Evolutionary conservation across 1,284 basidiomycete genomes (phyloP), one percentile per base, ranked within the genome.

Genomic region (Austropuccinia psidii): DNA sequence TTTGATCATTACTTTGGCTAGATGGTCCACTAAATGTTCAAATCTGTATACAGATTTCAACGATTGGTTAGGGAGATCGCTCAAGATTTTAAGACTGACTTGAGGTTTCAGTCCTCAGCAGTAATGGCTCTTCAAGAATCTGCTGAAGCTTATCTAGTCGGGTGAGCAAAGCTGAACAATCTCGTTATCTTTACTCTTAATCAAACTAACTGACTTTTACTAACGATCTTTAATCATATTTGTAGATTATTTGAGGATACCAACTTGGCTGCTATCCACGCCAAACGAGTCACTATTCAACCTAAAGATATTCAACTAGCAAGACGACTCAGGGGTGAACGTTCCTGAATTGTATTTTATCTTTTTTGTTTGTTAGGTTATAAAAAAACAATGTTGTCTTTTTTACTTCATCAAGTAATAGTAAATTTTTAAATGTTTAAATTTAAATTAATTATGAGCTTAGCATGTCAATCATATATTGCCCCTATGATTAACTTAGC

Each of bases 71-170:
- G 92, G 75, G 93, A 97, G 82, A 91, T 96, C 75, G 90, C 93
- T 4, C 77, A 87, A 79, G 90, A 93, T 21, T 77, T 76, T 50
- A 77, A 79, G 29, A 76, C 76, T 7, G 74, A 77, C 15, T 82
- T 96, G 72, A 85, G 93, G 60, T 97, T 93, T 93, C 93, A 97
- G 81, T 90, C 87, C 75, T 90, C 90, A 11, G 93, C 93, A 5
- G 85, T 97, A 69, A 80, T 93, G 76, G 94, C 94, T 2, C 82
- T 97, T 73, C 93, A 97, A 79, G 93, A 97, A 82, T 93, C 93
- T 11, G 91, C 90, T 65, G 91, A 94, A 84, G 91, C 91, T 29
- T 93, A 94, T 86, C 89, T 93, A 77, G 91, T 93, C 54, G 37
- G 39, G 29, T 50, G 24, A 41, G 31, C 31, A 45, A 7, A 15